Evolutionary conservation across 805 yeast genomes (phyloP).

Genomic region (Zygosaccharomyces kombuchaensis): DNA sequence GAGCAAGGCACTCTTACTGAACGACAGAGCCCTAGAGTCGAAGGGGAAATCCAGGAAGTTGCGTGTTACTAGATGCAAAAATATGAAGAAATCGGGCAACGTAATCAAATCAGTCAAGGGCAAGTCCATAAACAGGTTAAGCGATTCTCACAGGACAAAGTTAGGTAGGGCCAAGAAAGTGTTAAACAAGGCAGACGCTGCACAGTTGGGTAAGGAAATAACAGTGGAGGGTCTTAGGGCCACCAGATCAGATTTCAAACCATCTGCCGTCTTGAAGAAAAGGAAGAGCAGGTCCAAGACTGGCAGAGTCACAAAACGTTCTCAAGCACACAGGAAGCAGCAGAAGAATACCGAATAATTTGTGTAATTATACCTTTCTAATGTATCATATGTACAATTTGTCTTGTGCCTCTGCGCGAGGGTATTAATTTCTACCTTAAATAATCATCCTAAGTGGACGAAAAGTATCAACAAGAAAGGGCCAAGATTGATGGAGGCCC

Average conservation of each 20-base stretch:
- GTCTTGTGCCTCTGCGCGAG: background rate
- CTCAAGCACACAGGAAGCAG: slow-evolving; percentile 38
- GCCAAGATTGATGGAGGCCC: slow-evolving; percentile 16
- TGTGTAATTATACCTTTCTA: background rate
- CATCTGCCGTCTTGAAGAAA: slow-evolving; percentile 58
- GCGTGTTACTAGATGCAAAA: slow-evolving; percentile 71
- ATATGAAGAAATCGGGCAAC: slow-evolving; percentile 29
- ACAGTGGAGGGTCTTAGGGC: slow-evolving; percentile 77
- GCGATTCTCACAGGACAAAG: slow-evolving; percentile 67
- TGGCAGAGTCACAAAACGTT: slow-evolving; percentile 45
- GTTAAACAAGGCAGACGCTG: slow-evolving; percentile 75
- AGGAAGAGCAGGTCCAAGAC: slow-evolving; percentile 43
- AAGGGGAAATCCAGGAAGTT: slow-evolving; percentile 50
- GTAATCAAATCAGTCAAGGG: slow-evolving; percentile 26
- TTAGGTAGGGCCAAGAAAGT: slow-evolving; percentile 75
- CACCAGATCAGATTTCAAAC: slow-evolving; percentile 51
- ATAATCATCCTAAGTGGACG: background rate
- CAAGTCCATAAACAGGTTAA: slow-evolving; percentile 37
- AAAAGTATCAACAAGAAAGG: background rate
- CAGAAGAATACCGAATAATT: background rate
- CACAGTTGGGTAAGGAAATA: slow-evolving; percentile 54
- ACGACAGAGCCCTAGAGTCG: slow-evolving; percentile 54
- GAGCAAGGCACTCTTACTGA: slow-evolving; percentile 71
- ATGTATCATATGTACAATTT: background rate
- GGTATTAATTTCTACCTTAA: background rate